A percentile compares a stretch with the other conserved stretches of the same genome.
Conservation (phyloP, 805 yeast genomes). For the Geotrichum ghanense region DNA sequence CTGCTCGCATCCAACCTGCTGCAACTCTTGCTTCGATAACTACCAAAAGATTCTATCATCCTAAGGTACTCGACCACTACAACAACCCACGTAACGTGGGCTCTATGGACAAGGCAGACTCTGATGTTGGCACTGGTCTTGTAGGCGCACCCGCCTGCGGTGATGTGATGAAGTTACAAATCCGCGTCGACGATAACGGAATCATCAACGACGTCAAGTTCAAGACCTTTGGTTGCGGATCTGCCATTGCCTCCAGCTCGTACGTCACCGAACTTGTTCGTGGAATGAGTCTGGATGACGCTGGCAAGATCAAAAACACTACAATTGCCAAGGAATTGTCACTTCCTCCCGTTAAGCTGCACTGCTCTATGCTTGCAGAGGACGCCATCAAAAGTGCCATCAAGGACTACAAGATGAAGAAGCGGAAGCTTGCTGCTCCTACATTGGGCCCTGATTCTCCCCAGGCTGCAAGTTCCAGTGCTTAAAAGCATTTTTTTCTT, state of each 20-base stretch:
- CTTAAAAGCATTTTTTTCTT: no score
- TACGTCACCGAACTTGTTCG: slow-evolving; percentile 92
- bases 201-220: slow-evolving; percentile 90
- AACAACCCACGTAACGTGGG: slow-evolving; percentile 97
- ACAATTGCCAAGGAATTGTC: slow-evolving; percentile 89
- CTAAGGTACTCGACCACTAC: slow-evolving; percentile 91
- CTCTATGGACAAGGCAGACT: slow-evolving; percentile 63
- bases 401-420: slow-evolving; percentile 73
- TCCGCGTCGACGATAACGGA: slow-evolving; percentile 86
- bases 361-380: slow-evolving; percentile 97
- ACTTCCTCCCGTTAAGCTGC: slow-evolving; percentile 93
- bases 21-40: no score
- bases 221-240: slow-evolving; percentile 98
- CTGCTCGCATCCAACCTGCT: no score
- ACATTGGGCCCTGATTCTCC: slow-evolving; percentile 54
- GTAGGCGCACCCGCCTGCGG: slow-evolving; percentile 99
- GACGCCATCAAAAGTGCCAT: slow-evolving; percentile 97
- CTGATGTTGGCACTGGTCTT: slow-evolving; percentile 86
- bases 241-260: slow-evolving; percentile 93
- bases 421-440: slow-evolving; percentile 44
- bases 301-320: slow-evolving; percentile 84
- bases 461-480: slow-evolving; percentile 13
- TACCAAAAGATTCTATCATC: slow-evolving; percentile 50
- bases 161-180: slow-evolving; percentile 96
- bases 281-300: slow-evolving; percentile 91